Percentiles rank a stretch among this genome's conserved stretches.
Evolutionary conservation across 1,284 basidiomycete species (phyloP).

Genomic region (Cystobasidium sp.): DNA sequence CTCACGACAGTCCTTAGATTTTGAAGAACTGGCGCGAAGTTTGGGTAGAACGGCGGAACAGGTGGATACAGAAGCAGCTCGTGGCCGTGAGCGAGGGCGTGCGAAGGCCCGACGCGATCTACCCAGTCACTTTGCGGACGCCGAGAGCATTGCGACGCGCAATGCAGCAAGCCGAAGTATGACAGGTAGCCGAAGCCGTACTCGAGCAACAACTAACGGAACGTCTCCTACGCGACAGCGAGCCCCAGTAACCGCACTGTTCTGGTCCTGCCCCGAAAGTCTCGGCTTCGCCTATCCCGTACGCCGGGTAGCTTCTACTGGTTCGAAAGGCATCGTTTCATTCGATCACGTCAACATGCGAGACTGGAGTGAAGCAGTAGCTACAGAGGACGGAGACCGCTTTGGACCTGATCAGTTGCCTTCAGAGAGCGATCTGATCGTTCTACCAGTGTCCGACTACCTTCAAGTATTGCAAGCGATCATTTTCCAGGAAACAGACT

Average conservation of each 20-base stretch:
- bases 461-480: slow-evolving; percentile 70
- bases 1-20: slow-evolving; percentile 62
- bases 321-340: slow-evolving; percentile 51
- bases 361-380: slow-evolving; percentile 50
- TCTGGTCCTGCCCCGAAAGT: slow-evolving; percentile 81
- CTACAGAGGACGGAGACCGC: slow-evolving; percentile 61
- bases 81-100: slow-evolving; percentile 20
- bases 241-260: slow-evolving; percentile 49
- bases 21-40: slow-evolving; percentile 59
- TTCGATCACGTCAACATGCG: slow-evolving; percentile 55
- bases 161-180: not conserved
- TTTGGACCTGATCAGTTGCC: slow-evolving; percentile 58
- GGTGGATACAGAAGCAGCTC: slow-evolving; percentile 21
- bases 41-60: slow-evolving; percentile 53
- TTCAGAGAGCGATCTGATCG: slow-evolving; percentile 57
- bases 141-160: not conserved
- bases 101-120: slow-evolving; percentile 27
- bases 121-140: not conserved
- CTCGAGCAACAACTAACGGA: not conserved
- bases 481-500: slow-evolving; percentile 76
- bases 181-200: slow-evolving; percentile 32
- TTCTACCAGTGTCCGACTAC: slow-evolving; percentile 81
- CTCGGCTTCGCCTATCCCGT: slow-evolving; percentile 68
- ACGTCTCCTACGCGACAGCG: slow-evolving; percentile 24
- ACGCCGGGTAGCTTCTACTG: slow-evolving; percentile 63